Base-by-base conservation (phyloP, 441 rosid genomes). In the Oxalis stricta region DNA sequence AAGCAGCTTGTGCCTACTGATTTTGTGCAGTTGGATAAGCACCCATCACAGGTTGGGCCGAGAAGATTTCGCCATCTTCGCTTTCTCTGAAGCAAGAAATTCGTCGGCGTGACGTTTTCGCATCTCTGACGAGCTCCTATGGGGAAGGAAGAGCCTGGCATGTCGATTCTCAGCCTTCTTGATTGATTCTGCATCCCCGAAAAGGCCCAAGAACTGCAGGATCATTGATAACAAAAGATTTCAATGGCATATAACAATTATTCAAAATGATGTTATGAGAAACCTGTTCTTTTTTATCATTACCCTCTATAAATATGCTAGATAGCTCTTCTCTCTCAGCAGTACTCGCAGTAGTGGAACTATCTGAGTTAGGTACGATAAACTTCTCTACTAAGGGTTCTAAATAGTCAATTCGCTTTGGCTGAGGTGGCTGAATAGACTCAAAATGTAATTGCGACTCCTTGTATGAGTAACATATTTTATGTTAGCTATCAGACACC, bases 101-200 rank as follows among this genome's bases (percentile, higher is more conserved):
- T 87, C 97, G 48, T 82, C 97, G 0, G 92, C 94, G 18, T 72
- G 79, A 29, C 97, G 92, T 62, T 87, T 92, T 65, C 58, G 87
- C 5, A 75, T 48, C 53, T 79, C 86, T 38, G 89, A 64, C 28
- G 66, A 68, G 69, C 82, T 70, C 56, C 77, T 77, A 47, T 69
- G 76, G 42, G 76, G 79, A 61, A 71, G 41, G 66, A 87, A 87
- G 44, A 76, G 70, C 57, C 75, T 82, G 21, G 87, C 79, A 57
- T 92, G 99, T 42, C 76, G 69, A 59, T 79, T 79, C 63, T 80
- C 86, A 6, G 95, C 97, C 55, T 70, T 87, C 62, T 74, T 64
- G 18, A 84, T 68, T 37, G 69, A 54, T 46, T 65, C 68, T 2
- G 52, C 76, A 56, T 84, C 97, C 51, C 99, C 94, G 55, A 87